Evolutionary conservation across 495 filamentous ascomycete species (phyloP).

Genomic region (Trichoderma reesei): DNA sequence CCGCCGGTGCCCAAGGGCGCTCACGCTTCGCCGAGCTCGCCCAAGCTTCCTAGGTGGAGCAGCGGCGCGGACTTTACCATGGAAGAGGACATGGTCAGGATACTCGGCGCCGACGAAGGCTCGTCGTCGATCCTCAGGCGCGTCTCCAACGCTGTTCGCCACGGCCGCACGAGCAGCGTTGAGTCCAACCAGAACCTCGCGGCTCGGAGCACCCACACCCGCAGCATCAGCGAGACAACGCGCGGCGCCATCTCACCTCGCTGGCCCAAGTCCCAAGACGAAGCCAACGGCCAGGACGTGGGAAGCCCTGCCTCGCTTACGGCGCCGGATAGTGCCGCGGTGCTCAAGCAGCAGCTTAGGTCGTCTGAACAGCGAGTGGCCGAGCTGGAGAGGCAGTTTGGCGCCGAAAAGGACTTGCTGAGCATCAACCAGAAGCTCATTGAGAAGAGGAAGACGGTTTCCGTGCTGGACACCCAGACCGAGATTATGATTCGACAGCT

Average conservation of each 20-base stretch:
- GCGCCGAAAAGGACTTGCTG: conserved; percentile 67
- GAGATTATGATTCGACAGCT: conserved; percentile 93
- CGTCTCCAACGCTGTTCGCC: conserved; percentile 85
- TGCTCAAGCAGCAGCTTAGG: conserved; percentile 64
- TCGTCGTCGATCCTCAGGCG: conserved; percentile 70
- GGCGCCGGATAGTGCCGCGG: conserved; percentile 56
- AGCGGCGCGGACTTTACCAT: conserved; percentile 69
- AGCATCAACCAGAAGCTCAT: conserved; percentile 75
- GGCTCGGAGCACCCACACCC: conserved; percentile 33
- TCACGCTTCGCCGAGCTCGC: conserved; percentile 48
- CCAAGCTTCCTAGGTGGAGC: conserved; percentile 63
- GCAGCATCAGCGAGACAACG: conserved; percentile 49
- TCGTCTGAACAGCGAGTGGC: conserved; percentile 70
- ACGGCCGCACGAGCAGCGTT: conserved; percentile 78
- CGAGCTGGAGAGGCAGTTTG: conserved; percentile 68
- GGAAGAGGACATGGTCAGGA: conserved; percentile 85
- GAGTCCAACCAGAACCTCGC: conserved; percentile 37
- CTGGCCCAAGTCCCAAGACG: conserved; percentile 67
- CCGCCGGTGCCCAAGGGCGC: conserved; percentile 27
- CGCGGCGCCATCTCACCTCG: conserved; percentile 44
- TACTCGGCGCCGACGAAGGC: conserved; percentile 60
- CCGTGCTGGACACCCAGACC: conserved; percentile 86
- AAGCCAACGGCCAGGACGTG: conserved; percentile 49
- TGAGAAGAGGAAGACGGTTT: conserved; percentile 93
- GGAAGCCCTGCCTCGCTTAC: conserved; percentile 61